These are phyloP conservation scores for Cornus suecica DNA, from an alignment of 148 eudicot genomes.

Conservation along the genomic window DNA sequence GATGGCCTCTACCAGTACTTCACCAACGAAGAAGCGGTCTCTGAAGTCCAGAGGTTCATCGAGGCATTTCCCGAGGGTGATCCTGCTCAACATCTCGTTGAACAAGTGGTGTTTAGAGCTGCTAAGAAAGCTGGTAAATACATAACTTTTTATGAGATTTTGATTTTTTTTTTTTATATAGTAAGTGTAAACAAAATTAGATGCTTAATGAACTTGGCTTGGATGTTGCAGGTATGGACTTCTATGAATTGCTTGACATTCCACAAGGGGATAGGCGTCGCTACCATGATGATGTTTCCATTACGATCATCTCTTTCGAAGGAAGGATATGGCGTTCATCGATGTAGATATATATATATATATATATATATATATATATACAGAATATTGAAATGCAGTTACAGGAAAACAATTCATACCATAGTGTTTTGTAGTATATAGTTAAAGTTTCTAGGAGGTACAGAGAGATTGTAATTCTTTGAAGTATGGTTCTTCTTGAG, in stretches of 20 bases:
- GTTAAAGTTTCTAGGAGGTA: neutral
- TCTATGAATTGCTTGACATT: conserved; percentile 74
- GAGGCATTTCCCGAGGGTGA: conserved; percentile 77
- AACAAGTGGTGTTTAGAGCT: conserved; percentile 80
- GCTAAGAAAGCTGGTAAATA: conserved; percentile 79
- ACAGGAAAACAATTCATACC: neutral
- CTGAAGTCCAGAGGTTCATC: conserved; percentile 78
- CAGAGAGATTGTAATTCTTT: neutral
- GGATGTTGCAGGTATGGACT: conserved; percentile 49
- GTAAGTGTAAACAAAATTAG: neutral
- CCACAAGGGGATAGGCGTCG: conserved; percentile 87
- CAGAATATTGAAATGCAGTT: neutral
- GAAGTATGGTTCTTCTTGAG: neutral
- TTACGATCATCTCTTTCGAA: conserved; percentile 78
- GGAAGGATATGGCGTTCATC: conserved; percentile 89
- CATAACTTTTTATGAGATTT: neutral
- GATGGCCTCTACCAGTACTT: conserved; percentile 95
- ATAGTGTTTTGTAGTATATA: neutral
- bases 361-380: neutral
- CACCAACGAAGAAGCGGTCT: conserved; percentile 78
- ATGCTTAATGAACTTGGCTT: neutral
- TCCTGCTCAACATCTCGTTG: conserved; percentile 93
- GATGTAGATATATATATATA: conserved; percentile 29
- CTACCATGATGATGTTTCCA: conserved; percentile 90
- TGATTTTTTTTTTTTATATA: neutral